phyloP scores from a whole-genome alignment of 495 filamentous ascomycete species.

The Neurospora tetrasperma region DNA sequence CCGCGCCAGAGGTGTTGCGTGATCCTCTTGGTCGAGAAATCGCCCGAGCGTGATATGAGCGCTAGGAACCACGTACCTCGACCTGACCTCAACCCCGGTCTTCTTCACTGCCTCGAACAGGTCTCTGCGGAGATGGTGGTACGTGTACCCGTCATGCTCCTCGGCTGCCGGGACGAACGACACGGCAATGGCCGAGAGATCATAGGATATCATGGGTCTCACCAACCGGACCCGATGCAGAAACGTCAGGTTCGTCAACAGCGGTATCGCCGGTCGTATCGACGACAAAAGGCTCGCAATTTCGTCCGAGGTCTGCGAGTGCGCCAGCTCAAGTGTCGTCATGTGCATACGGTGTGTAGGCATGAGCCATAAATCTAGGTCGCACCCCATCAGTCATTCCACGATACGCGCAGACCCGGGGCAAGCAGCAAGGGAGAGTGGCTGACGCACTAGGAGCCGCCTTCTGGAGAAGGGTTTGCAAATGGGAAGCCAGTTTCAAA shows the following conservation, averaged over 20 bases:
- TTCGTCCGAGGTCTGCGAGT: conserved; percentile 51
- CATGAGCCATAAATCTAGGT: conserved; percentile 73
- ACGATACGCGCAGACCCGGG: neutral
- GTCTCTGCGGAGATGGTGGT: conserved; percentile 82
- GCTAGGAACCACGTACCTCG: conserved; percentile 76
- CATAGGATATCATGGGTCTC: conserved; percentile 74
- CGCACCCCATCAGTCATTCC: conserved; percentile 4
- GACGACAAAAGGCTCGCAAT: conserved; percentile 48
- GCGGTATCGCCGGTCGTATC: conserved; percentile 36
- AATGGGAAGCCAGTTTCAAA: conserved; percentile 47
- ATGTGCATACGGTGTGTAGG: conserved; percentile 67
- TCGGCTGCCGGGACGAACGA: conserved; percentile 67
- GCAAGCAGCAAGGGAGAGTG: neutral
- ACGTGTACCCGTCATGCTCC: conserved; percentile 57
- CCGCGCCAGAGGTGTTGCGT: conserved; percentile 39
- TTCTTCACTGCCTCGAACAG: conserved; percentile 49
- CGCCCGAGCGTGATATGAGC: conserved; percentile 82
- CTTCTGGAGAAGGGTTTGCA: conserved; percentile 55
- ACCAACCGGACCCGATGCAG: conserved; percentile 59
- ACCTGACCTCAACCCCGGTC: conserved; percentile 51
- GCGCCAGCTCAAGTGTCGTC: conserved; percentile 73
- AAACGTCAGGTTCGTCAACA: conserved; percentile 53
- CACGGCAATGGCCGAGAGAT: conserved; percentile 72
- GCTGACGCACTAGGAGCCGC: conserved; percentile 48
- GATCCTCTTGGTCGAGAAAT: conserved; percentile 51